Conservation (phyloP, 768 basidiomycete species). For the Candolleomyces eurysporus region DNA sequence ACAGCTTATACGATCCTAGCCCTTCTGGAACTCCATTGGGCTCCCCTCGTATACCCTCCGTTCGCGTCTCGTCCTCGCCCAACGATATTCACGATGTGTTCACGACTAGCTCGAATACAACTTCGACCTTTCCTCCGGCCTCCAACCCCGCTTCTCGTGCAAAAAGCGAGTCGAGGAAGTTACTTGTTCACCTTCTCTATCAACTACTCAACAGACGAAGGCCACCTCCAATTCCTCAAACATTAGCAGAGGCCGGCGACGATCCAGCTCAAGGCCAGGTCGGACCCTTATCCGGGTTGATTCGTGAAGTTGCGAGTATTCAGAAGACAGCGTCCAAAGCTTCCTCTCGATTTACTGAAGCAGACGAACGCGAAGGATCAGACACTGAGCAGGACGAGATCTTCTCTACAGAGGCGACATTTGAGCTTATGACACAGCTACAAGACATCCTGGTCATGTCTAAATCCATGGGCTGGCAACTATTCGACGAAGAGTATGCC, state of each 20-base stretch:
- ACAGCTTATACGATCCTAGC: conserved; percentile 4
- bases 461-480: conserved; percentile 55
- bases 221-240: conserved; percentile 53
- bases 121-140: not conserved
- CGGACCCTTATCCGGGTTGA: conserved; percentile 41
- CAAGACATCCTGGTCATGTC: conserved; percentile 59
- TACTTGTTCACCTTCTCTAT: conserved; percentile 61
- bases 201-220: conserved; percentile 57
- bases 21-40: not conserved
- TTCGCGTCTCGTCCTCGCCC: conserved; percentile 11
- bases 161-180: conserved; percentile 64
- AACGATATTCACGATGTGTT: not conserved
- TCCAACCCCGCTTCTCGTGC: conserved; percentile 20
- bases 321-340: conserved; percentile 25
- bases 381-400: conserved; percentile 44
- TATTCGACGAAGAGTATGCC: conserved; percentile 47
- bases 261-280: conserved; percentile 31
- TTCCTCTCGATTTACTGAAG: conserved; percentile 9
- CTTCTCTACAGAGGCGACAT: conserved; percentile 67
- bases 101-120: not conserved
- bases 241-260: conserved; percentile 25
- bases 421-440: conserved; percentile 61
- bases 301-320: conserved; percentile 43
- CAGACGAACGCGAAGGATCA: conserved; percentile 37
- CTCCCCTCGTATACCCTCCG: conserved; percentile 6